A percentile compares a stretch with the other conserved stretches of the same genome.
Conservation (phyloP, 2,329 filamentous ascomycete genomes). For the Botrytis elliptica region DNA sequence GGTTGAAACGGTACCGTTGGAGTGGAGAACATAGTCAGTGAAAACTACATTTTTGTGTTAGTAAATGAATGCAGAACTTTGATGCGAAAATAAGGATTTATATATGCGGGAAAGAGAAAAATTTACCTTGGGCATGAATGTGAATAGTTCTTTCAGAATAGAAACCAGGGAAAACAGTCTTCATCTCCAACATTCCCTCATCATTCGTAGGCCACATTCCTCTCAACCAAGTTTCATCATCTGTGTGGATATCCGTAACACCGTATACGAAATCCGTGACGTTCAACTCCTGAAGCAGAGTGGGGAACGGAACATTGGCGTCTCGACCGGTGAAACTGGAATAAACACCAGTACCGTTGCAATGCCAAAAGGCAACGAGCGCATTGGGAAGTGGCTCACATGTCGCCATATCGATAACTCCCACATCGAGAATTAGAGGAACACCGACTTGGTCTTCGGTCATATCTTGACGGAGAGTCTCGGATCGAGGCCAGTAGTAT, state of each 20-base stretch:
- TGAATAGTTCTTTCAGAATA: conserved; percentile 47
- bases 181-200: conserved; percentile 45
- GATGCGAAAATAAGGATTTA: neutral
- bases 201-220: conserved; percentile 44
- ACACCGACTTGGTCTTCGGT: neutral
- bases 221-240: conserved; percentile 44
- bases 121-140: conserved; percentile 46
- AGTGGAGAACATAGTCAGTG: conserved; percentile 39
- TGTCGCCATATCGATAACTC: neutral
- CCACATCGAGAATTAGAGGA: neutral
- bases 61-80: neutral
- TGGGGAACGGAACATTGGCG: neutral
- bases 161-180: conserved; percentile 46
- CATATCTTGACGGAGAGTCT: neutral
- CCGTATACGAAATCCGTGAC: neutral
- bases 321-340: neutral
- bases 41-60: conserved; percentile 37
- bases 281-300: neutral
- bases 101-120: neutral
- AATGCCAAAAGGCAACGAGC: neutral
- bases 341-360: neutral
- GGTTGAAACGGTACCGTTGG: conserved; percentile 50
- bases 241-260: conserved; percentile 23
- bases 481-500: neutral
- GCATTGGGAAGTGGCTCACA: neutral